Conservation (phyloP, 1,284 basidiomycete genomes). For the Gymnopus androsaceus region DNA sequence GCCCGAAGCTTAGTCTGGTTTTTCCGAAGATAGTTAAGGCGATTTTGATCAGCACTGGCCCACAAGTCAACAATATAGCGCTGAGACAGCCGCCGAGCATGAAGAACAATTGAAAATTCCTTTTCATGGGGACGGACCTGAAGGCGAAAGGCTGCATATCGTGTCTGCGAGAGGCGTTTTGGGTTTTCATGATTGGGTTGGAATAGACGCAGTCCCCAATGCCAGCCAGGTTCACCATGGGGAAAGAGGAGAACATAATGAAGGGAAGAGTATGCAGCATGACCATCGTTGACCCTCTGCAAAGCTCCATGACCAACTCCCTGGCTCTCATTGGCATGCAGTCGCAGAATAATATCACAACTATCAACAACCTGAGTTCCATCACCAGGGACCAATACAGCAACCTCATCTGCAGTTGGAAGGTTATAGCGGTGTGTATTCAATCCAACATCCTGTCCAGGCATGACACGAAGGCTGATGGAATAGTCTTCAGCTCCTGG, state of each 20-base stretch:
- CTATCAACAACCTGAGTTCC: slow-evolving; percentile 9
- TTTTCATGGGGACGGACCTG: slow-evolving; percentile 27
- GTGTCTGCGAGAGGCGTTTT: slow-evolving; percentile 27
- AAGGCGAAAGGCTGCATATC: slow-evolving; percentile 34
- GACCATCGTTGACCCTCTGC: slow-evolving; percentile 16
- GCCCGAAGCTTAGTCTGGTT: slow-evolving; percentile 36
- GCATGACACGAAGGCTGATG: slow-evolving; percentile 16
- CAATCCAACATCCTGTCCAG: slow-evolving; percentile 23
- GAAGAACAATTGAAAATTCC: slow-evolving; percentile 31
- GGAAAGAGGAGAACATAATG: slow-evolving; percentile 41
- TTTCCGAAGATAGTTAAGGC: slow-evolving; percentile 18
- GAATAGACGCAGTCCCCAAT: slow-evolving; percentile 28
- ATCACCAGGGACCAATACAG: slow-evolving; percentile 27
- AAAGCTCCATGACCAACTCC: no score
- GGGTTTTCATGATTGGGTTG: slow-evolving; percentile 9
- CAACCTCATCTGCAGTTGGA: slow-evolving; percentile 29
- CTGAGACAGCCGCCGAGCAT: no score
- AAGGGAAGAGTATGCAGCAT: slow-evolving; percentile 29
- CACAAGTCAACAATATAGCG: slow-evolving; percentile 31
- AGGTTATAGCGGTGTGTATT: slow-evolving; percentile 31
- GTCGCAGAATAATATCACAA: slow-evolving; percentile 22
- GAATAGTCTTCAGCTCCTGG: neutral
- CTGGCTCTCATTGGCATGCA: no score
- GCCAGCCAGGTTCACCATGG: slow-evolving; percentile 41
- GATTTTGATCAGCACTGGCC: slow-evolving; percentile 29